phyloP scores from a whole-genome alignment of 352 stramenopile species.

The Globisporangium nodosum region DNA sequence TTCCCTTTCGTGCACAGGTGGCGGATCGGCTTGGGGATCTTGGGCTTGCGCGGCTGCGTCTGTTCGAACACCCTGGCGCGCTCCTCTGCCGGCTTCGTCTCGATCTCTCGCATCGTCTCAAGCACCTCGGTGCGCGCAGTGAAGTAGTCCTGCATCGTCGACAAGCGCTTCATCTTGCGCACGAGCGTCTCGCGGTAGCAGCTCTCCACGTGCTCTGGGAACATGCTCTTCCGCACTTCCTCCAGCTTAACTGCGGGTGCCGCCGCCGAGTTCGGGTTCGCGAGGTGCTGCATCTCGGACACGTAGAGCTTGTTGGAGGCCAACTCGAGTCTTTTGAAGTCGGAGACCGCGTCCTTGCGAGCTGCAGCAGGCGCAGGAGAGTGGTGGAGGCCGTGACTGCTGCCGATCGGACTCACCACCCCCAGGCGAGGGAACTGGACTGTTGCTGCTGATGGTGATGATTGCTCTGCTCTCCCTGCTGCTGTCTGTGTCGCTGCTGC shows the following conservation, averaged over 20 bases:
- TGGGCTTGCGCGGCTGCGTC: constrained; percentile 47
- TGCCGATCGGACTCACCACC: constrained; percentile 2
- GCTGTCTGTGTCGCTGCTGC: neutral
- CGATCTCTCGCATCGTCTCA: constrained; percentile 29
- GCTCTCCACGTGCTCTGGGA: constrained; percentile 37
- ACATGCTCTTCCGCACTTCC: constrained; percentile 46
- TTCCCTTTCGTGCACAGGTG: constrained; percentile 25
- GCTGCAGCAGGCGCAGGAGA: neutral
- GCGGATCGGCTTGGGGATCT: constrained; percentile 55
- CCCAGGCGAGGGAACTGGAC: neutral
- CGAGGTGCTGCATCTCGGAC: constrained; percentile 20
- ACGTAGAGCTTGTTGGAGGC: constrained; percentile 31
- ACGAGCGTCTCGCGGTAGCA: constrained; percentile 60
- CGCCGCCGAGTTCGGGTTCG: constrained; percentile 13
- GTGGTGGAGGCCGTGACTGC: neutral
- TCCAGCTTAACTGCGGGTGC: constrained; percentile 31
- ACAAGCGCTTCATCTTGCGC: constrained; percentile 40
- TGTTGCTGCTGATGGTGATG: neutral
- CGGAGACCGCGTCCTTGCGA: constrained; percentile 28
- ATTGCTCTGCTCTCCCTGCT: neutral
- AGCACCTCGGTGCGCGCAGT: constrained; percentile 43
- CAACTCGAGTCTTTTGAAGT: constrained; percentile 27
- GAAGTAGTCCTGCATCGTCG: constrained; percentile 52
- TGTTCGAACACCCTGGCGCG: constrained; percentile 16
- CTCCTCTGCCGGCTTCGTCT: constrained; percentile 17